Conservation (phyloP, 2,329 filamentous ascomycete species). For the Xylariales sp. region DNA sequence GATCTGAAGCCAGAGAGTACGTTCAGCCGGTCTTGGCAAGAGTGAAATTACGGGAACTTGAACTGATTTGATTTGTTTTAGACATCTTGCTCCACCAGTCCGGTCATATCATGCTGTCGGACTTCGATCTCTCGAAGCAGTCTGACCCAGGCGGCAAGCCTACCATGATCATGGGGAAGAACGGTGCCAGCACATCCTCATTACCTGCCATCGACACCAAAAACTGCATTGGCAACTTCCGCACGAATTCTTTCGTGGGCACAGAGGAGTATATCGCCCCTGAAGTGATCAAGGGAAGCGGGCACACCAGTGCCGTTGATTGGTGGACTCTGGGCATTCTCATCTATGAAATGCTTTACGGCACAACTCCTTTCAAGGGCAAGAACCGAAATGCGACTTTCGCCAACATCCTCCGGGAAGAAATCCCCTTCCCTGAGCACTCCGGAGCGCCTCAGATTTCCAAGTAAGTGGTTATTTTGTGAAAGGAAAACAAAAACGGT, state of each 20-base stretch:
- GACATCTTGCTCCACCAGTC: constrained; percentile 97
- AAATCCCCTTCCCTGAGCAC: constrained; percentile 93
- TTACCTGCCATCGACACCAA: constrained; percentile 97
- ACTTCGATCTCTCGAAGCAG: constrained; percentile 98
- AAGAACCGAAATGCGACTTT: constrained; percentile 99
- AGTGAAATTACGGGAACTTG: no score
- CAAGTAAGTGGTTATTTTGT: constrained; percentile 80
- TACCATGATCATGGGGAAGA: constrained; percentile 94
- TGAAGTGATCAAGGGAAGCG: constrained; percentile 97
- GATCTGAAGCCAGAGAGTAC: constrained; percentile 96
- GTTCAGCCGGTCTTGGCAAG: constrained; percentile 32
- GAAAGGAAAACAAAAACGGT: no score
- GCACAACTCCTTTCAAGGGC: constrained; percentile 97
- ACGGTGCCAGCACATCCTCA: constrained; percentile 78
- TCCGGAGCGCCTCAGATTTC: constrained; percentile 79
- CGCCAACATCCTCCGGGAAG: constrained; percentile 92
- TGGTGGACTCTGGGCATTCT: constrained; percentile 99
- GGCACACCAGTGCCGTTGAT: constrained; percentile 96
- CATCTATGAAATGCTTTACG: constrained; percentile 98
- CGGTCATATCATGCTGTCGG: constrained; percentile 99
- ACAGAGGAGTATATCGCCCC: constrained; percentile 99
- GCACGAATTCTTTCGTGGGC: constrained; percentile 96
- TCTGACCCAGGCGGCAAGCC: constrained; percentile 93
- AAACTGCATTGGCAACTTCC: constrained; percentile 96
- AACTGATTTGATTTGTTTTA: constrained; percentile 32